phyloP scores from a whole-genome alignment of 352 stramenopile genomes.

The Globisporangium megalacanthum region DNA sequence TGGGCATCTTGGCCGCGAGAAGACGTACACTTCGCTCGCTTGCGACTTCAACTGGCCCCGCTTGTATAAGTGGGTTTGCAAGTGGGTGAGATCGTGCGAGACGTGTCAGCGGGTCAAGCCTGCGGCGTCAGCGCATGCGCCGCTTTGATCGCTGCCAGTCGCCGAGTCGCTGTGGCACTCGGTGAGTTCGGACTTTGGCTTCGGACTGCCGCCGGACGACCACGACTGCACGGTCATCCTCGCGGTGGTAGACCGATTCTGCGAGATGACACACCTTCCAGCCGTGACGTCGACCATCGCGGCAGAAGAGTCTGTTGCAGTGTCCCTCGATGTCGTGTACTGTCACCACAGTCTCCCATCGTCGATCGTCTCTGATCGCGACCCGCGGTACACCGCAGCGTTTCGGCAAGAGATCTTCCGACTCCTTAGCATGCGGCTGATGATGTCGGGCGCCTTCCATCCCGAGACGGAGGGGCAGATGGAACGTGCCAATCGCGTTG shows the following conservation, averaged over 20 bases:
- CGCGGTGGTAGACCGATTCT: slow-evolving; percentile 24
- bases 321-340: no score
- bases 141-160: not conserved
- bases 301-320: no score
- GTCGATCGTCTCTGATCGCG: no score
- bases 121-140: not conserved
- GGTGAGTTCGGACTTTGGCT: slow-evolving; percentile 7
- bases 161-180: not conserved
- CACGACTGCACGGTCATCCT: slow-evolving; percentile 13
- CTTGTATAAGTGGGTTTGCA: not conserved
- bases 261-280: slow-evolving; percentile 23
- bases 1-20: not conserved
- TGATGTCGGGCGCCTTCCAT: no score
- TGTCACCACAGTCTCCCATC: no score
- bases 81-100: not conserved
- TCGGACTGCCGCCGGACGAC: slow-evolving; percentile 6
- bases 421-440: no score
- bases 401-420: no score
- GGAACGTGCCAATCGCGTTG: no score
- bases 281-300: not conserved
- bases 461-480: no score
- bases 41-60: not conserved
- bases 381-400: no score
- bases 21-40: not conserved
- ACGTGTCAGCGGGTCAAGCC: not conserved